These are phyloP conservation scores for Polyplosphaeria fusca DNA, from an alignment of 495 filamentous ascomycete species.

Conservation along the genomic window DNA sequence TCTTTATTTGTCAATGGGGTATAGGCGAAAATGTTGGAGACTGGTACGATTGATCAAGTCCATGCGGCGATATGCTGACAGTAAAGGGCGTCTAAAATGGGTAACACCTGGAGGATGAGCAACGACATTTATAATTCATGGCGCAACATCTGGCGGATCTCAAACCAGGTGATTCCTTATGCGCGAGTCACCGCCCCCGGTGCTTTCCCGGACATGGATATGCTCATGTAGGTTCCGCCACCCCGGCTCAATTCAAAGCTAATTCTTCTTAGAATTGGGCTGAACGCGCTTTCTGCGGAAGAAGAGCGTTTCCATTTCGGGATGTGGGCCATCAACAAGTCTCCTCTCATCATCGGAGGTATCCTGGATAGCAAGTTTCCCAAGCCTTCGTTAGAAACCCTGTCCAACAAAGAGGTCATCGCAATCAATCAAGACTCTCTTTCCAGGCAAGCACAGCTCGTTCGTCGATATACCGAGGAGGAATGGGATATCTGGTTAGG, in stretches of 20 bases:
- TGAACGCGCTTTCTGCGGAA: conserved; percentile 7
- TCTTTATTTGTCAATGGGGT: conserved; percentile 31
- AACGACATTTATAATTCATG: conserved; percentile 29
- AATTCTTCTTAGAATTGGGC: conserved; percentile 11
- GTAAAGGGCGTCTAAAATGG: background rate
- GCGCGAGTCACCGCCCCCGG: conserved; percentile 4
- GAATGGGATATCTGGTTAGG: conserved; percentile 28
- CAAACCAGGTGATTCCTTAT: conserved; percentile 19
- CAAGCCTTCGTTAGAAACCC: conserved; percentile 1
- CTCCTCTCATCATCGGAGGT: conserved; percentile 21
- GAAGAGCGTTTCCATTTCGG: conserved; percentile 22
- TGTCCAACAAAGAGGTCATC: conserved; percentile 27
- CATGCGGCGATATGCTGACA: background rate
- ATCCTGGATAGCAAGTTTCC: conserved; percentile 1
- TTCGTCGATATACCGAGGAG: conserved; percentile 24
- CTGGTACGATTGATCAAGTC: background rate
- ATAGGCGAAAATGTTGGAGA: conserved; percentile 17
- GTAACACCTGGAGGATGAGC: conserved; percentile 23
- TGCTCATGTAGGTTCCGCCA: conserved; percentile 21
- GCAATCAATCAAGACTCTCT: conserved; percentile 30
- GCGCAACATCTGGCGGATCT: conserved; percentile 18
- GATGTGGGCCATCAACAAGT: conserved; percentile 33
- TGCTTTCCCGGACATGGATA: conserved; percentile 22
- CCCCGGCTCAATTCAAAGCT: too few species aligned
- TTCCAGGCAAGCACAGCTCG: conserved; percentile 17